A percentile compares a stretch with the other conserved stretches of the same genome.
These are phyloP conservation scores for Tylopilus plumbeoviolaceoides DNA, from an alignment of 768 basidiomycete species.

Conservation along the genomic window DNA sequence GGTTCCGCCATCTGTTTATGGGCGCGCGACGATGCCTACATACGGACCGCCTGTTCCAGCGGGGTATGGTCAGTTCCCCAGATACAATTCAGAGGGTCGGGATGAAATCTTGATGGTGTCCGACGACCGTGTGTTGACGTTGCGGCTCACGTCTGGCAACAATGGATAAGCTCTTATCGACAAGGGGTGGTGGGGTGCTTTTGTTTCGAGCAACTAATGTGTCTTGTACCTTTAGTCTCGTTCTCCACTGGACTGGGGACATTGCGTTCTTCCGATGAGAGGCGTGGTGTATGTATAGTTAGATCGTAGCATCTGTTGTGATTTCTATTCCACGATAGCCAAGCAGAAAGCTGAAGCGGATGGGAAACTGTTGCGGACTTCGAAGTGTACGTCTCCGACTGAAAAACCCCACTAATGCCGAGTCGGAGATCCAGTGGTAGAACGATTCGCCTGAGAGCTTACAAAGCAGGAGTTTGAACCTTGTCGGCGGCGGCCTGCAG, in stretches of 20 bases:
- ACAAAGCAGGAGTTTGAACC: too few species aligned
- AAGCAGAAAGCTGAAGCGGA: too few species aligned
- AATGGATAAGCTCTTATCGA: constrained; percentile 10
- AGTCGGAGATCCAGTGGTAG: too few species aligned
- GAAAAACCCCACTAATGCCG: too few species aligned
- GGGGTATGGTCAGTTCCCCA: constrained; percentile 41
- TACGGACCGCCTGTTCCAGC: constrained; percentile 22
- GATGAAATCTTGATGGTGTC: constrained; percentile 90
- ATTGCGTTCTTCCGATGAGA: constrained; percentile 7
- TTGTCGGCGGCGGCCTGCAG: too few species aligned
- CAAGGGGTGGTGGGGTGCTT: neutral
- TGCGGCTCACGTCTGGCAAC: constrained; percentile 46
- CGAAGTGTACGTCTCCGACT: too few species aligned
- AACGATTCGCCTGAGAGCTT: too few species aligned
- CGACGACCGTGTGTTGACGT: constrained; percentile 77
- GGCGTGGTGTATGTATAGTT: constrained; percentile 21
- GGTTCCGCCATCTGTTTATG: constrained; percentile 22
- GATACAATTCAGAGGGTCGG: constrained; percentile 51
- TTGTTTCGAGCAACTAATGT: constrained; percentile 1
- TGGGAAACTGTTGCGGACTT: too few species aligned
- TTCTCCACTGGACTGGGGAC: constrained; percentile 16
- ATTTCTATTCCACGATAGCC: constrained; percentile 11
- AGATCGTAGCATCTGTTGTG: constrained; percentile 28
- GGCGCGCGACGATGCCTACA: constrained; percentile 24
- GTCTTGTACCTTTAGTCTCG: constrained; percentile 9